Percentiles rank a stretch among this genome's conserved stretches.
Conservation (phyloP, 129 eudicot genomes). For the Flaveria trinervia region DNA sequence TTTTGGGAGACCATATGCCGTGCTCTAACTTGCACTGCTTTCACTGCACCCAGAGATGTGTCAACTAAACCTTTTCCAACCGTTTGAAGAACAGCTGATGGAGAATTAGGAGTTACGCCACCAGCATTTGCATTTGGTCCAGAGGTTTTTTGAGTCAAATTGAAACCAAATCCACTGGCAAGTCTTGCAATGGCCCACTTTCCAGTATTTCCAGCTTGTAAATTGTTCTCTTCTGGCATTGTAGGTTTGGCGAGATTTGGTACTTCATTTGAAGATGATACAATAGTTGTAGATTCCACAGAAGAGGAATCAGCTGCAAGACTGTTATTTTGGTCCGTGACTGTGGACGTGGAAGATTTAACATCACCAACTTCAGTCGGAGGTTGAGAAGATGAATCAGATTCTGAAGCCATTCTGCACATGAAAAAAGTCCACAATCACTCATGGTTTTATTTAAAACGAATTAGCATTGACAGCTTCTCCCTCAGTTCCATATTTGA, state of each 20-base stretch:
- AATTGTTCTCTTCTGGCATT: conserved; percentile 36
- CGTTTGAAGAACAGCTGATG: conserved; percentile 63
- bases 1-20: conserved; percentile 96
- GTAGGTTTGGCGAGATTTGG: conserved; percentile 45
- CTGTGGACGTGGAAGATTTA: conserved; percentile 35
- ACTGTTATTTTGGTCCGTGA: conserved; percentile 30
- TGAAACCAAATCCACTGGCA: conserved; percentile 63
- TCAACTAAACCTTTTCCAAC: conserved; percentile 87
- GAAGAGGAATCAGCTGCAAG: conserved; percentile 39
- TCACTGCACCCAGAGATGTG: conserved; percentile 86
- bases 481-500: not conserved
- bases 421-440: conserved; percentile 23
- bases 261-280: conserved; percentile 53
- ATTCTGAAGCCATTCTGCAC: conserved; percentile 72
- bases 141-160: conserved; percentile 43
- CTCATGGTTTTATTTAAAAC: not conserved
- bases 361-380: conserved; percentile 41
- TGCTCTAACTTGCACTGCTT: conserved; percentile 94
- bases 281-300: conserved; percentile 40
- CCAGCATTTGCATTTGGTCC: conserved; percentile 40
- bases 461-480: not conserved
- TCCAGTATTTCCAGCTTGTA: conserved; percentile 47
- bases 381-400: conserved; percentile 39
- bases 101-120: conserved; percentile 39
- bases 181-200: conserved; percentile 66